Base-by-base conservation (phyloP, 345 rosid genomes). In the Populus alba region DNA sequence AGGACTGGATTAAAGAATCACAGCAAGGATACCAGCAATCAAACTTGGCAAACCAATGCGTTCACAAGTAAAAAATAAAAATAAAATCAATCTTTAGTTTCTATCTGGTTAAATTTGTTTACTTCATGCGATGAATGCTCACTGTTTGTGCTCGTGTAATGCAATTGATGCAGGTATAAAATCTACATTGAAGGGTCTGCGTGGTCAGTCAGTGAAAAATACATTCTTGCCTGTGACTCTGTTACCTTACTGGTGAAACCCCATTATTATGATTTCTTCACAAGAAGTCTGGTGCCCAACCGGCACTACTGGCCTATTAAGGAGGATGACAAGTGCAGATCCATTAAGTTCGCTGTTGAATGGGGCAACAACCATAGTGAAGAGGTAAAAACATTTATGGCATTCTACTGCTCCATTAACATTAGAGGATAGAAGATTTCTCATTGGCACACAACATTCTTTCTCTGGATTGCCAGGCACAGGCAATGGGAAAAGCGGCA, bases 1-100 rank as follows among this genome's bases (percentile, higher is more conserved):
- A 95, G 99, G 86, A 96, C 51, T 96, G 99, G 98, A 22, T 62
- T 51, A 51, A 35, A 79, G 99, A 92, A 87, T 76, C 88, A 8
- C 83, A 77, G 51, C 82, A 89, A 85, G 97, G 97, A 11, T 96
- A 83, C 91, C 92, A 91, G 80, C 81, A 84, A 78, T 96, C 99
- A 27, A 88, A 90, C 70, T 84, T 94, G 66, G 90, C 93, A 51
- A 83, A 78, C 87, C 99, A 96, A 81, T 96, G 99, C 82, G 73
- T 39, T 41, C 86, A 96, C 78, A 89, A 97, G 99, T 96, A 51
- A 17, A 12, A 31, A 31, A 5, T 8, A 2, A 22, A 17, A 8
- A 53, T 1, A 35, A 12, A 23, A 29, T 8, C 37, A 9, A 29
- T 9, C 37, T 65, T 13, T 13, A 13, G 51, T 47, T 47, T 47